phyloP scores from a whole-genome alignment of 495 filamentous ascomycete genomes.

The Trichoderma asperelloides region DNA sequence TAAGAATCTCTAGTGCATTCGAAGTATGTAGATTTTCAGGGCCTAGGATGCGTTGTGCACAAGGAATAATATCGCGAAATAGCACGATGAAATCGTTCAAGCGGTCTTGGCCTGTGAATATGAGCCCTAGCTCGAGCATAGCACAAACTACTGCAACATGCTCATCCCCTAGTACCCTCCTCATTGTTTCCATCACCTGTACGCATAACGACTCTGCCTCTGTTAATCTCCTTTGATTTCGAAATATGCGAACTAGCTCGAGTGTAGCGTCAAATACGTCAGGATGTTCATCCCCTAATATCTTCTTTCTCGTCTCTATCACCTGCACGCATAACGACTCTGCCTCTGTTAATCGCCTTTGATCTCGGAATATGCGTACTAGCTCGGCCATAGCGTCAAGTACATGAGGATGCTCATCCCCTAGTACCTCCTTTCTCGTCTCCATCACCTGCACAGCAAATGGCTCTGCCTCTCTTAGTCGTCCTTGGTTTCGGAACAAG shows the following conservation, averaged over 20 bases:
- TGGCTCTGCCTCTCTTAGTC: not conserved
- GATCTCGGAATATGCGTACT: not conserved
- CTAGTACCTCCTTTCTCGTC: not conserved
- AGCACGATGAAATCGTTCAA: no score
- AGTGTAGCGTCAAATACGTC: no score
- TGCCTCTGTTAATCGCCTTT: not conserved
- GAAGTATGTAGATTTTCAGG: no score
- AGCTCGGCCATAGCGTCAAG: not conserved
- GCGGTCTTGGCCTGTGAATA: not conserved
- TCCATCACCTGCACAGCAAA: not conserved
- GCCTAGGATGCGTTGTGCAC: no score
- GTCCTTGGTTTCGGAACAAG: not conserved
- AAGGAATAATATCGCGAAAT: no score
- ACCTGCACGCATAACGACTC: constrained; percentile 9
- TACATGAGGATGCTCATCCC: not conserved
- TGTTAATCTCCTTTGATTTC: not conserved
- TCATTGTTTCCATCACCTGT: constrained; percentile 7
- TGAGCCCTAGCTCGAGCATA: not conserved
- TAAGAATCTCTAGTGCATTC: no score
- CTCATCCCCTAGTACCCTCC: constrained; percentile 9
- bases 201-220: constrained; percentile 8
- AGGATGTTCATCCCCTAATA: constrained; percentile 8
- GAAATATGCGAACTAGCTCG: no score
- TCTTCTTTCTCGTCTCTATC: constrained; percentile 7
- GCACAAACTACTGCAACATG: not conserved